Evolutionary conservation across 805 yeast genomes (phyloP).

Genomic region (Tetrapisispora pingtungensis): DNA sequence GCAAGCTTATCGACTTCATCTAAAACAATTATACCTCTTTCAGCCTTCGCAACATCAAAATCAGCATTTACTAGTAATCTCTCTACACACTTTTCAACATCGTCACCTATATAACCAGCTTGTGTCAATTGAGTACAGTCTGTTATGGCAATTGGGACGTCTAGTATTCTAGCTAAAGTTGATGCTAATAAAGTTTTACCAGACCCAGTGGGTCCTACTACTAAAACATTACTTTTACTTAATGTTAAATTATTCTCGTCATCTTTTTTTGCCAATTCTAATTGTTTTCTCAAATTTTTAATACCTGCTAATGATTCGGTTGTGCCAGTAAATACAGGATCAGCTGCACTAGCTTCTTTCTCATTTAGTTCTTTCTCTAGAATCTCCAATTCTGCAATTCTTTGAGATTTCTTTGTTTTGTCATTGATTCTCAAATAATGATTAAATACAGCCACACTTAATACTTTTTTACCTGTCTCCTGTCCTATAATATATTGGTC

Average conservation of each 20-base stretch:
- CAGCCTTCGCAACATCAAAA: conserved; percentile 42
- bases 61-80: conserved; percentile 41
- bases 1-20: conserved; percentile 54
- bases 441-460: conserved; percentile 52
- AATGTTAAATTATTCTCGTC: conserved; percentile 33
- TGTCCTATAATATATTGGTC: conserved; percentile 50
- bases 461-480: conserved; percentile 44
- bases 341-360: conserved; percentile 15
- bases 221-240: conserved; percentile 45
- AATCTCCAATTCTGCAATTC: conserved; percentile 9
- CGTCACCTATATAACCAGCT: conserved; percentile 59
- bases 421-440: conserved; percentile 44
- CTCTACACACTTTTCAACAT: conserved; percentile 48
- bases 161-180: conserved; percentile 41
- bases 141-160: conserved; percentile 49
- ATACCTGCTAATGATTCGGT: conserved; percentile 28
- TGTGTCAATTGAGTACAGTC: conserved; percentile 56
- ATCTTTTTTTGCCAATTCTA: conserved; percentile 17
- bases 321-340: conserved; percentile 11
- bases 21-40: conserved; percentile 48
- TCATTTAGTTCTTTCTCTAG: conserved; percentile 23
- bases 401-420: conserved; percentile 18
- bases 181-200: conserved; percentile 51
- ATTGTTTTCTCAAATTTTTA: conserved; percentile 23
- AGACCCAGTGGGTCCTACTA: conserved; percentile 54